These are phyloP conservation scores for Trichoderma guizhouense DNA, from an alignment of 2,329 filamentous ascomycete genomes.

Conservation along the genomic window DNA sequence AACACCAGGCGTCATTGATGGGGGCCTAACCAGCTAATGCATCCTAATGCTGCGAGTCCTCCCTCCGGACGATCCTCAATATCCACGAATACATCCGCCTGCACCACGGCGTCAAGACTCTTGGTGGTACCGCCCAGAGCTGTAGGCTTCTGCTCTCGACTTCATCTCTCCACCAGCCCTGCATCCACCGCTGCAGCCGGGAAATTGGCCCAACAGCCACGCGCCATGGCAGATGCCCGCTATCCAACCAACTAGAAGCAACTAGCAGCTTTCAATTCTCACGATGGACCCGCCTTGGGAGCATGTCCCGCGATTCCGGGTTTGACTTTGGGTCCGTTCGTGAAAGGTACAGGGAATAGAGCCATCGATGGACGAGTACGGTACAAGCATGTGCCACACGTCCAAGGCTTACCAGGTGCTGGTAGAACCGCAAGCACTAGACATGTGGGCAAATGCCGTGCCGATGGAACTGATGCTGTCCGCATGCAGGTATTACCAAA, in stretches of 20 bases:
- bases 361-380: not conserved
- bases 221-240: conserved; percentile 14
- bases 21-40: not conserved
- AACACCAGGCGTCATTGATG: not conserved
- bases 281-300: conserved; percentile 6
- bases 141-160: not conserved
- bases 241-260: not conserved
- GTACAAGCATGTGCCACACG: not conserved
- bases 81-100: not conserved
- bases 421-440: conserved; percentile 7
- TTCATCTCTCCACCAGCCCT: conserved; percentile 17
- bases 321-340: conserved; percentile 11
- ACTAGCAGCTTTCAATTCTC: not conserved
- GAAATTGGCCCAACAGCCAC: conserved; percentile 25
- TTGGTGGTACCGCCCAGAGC: not conserved
- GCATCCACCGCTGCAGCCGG: conserved; percentile 21
- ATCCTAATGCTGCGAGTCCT: not conserved
- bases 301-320: conserved; percentile 17
- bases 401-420: not conserved
- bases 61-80: not conserved
- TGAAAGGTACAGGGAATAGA: not conserved
- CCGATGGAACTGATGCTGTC: not conserved
- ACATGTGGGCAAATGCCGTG: conserved; percentile 10
- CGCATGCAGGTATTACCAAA: conserved; percentile 11
- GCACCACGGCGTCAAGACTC: not conserved